These are phyloP conservation scores for Ministeria vibrans DNA, from an alignment of 78 protist species.

Conservation along the genomic window DNA sequence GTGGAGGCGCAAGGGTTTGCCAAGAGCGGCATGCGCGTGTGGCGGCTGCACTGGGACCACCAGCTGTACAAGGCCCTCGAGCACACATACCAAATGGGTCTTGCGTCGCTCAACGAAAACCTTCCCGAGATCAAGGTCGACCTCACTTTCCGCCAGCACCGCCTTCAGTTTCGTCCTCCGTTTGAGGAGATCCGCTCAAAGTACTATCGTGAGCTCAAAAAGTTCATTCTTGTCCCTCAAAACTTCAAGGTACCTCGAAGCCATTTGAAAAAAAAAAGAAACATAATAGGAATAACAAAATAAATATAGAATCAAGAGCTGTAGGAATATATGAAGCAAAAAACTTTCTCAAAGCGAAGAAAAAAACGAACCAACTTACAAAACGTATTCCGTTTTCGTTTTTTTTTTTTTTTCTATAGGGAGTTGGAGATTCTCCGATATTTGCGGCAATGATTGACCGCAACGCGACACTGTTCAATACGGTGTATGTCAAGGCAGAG, in stretches of 20 bases:
- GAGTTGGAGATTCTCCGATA: conserved; percentile 28
- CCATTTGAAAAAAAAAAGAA: too few relatives aligned
- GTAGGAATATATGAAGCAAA: too few relatives aligned
- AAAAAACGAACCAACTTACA: too few relatives aligned
- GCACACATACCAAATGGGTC: conserved; percentile 52
- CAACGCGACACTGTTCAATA: conserved; percentile 22
- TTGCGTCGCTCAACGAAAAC: conserved; percentile 45
- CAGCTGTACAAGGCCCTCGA: conserved; percentile 80
- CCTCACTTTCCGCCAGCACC: conserved; percentile 27
- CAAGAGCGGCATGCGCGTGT: neutral
- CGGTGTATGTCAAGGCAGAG: conserved; percentile 39
- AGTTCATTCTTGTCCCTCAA: conserved; percentile 52
- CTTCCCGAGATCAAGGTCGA: conserved; percentile 34
- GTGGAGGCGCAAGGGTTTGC: conserved; percentile 1
- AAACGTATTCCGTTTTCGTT: too few relatives aligned
- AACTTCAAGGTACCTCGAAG: too few relatives aligned
- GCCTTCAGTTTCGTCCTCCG: conserved; percentile 46
- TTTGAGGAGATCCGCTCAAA: conserved; percentile 49
- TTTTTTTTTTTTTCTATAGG: too few relatives aligned
- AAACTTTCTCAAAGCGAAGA: too few relatives aligned
- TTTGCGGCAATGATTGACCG: conserved; percentile 37
- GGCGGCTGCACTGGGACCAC: conserved; percentile 70
- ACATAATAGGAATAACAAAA: too few relatives aligned
- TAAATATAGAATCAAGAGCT: too few relatives aligned
- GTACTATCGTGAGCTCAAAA: conserved; percentile 46